Evolutionary conservation across 2,329 filamentous ascomycete genomes (phyloP).

Genomic region (Aspergillus sp.): DNA sequence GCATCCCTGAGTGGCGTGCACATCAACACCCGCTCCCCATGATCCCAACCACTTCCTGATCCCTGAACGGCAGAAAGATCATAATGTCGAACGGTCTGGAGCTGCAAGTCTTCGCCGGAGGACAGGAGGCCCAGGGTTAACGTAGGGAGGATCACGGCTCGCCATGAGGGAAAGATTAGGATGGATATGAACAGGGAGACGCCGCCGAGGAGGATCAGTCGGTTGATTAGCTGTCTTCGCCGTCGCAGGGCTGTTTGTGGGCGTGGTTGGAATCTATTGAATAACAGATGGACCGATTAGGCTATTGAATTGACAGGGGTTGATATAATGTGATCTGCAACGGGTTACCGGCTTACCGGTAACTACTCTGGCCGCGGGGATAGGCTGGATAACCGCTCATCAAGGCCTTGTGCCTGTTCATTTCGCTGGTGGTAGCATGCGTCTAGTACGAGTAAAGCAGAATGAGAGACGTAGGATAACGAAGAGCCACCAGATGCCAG

Average conservation of each 20-base stretch:
- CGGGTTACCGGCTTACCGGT: constrained; percentile 56
- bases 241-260: constrained; percentile 66
- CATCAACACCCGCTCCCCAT: constrained; percentile 88
- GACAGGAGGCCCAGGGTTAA: constrained; percentile 65
- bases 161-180: constrained; percentile 68
- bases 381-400: constrained; percentile 68
- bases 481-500: constrained; percentile 3
- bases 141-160: constrained; percentile 55
- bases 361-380: constrained; percentile 60
- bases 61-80: constrained; percentile 88
- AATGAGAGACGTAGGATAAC: neutral
- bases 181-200: constrained; percentile 57
- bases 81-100: constrained; percentile 96
- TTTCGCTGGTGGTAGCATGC: constrained; percentile 46
- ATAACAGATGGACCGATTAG: neutral
- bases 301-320: neutral
- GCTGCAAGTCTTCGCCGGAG: constrained; percentile 62
- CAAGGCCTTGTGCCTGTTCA: constrained; percentile 81
- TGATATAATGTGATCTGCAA: too few relatives aligned
- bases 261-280: constrained; percentile 71
- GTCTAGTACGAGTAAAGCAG: constrained; percentile 7
- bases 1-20: constrained; percentile 94
- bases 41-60: constrained; percentile 87
- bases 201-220: constrained; percentile 54
- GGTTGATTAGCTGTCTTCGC: constrained; percentile 64